Conservation (phyloP, 345 rosid species). For the Geranium rotundifolium region DNA sequence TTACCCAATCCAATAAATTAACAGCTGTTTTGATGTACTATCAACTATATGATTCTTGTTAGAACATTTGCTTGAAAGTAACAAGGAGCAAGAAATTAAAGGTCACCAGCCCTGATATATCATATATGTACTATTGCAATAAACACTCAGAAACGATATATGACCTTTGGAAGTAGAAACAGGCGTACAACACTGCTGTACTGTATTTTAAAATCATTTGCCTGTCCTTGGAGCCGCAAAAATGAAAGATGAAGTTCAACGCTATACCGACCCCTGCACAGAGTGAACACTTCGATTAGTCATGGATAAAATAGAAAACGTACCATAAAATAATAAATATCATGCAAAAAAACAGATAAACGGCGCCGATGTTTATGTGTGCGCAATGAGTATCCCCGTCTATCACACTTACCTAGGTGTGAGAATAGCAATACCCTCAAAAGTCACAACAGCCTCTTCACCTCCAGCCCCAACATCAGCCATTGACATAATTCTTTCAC, state of each 20-base stretch:
- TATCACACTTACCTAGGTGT: slow-evolving; percentile 63
- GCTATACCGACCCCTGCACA: slow-evolving; percentile 83
- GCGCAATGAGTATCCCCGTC: neutral
- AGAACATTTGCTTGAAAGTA: too few relatives aligned
- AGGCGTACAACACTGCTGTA: slow-evolving; percentile 94
- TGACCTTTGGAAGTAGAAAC: slow-evolving; percentile 92
- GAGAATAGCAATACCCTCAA: slow-evolving; percentile 83
- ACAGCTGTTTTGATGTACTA: neutral
- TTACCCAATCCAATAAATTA: neutral
- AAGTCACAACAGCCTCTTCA: slow-evolving; percentile 88
- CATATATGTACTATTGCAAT: too few relatives aligned
- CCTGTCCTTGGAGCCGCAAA: slow-evolving; percentile 89
- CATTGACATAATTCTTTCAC: slow-evolving; percentile 56
- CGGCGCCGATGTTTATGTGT: too few relatives aligned
- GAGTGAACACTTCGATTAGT: slow-evolving; percentile 10
- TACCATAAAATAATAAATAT: too few relatives aligned
- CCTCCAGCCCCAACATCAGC: slow-evolving; percentile 85
- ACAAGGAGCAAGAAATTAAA: too few relatives aligned
- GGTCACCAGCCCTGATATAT: too few relatives aligned
- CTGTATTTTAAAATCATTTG: slow-evolving; percentile 97
- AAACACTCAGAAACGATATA: neutral
- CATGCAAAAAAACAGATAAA: too few relatives aligned
- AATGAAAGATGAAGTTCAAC: slow-evolving; percentile 95
- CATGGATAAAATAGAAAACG: neutral
- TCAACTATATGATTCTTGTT: too few relatives aligned